Conservation (phyloP, 208 protist genomes). For the Leishmania guyanensis region DNA sequence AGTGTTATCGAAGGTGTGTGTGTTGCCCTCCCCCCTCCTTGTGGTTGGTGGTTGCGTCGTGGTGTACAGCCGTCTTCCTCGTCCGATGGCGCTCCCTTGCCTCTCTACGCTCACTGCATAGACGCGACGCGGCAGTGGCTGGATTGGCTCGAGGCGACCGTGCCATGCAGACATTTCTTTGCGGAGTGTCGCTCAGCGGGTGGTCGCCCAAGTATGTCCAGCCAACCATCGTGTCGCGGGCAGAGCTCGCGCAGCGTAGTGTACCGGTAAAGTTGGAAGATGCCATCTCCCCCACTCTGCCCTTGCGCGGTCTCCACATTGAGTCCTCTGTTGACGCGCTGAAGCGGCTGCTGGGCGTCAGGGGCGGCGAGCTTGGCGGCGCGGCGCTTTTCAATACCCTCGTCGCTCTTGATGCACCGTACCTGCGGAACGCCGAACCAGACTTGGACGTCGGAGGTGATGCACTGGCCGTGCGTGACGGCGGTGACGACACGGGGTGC, state of each 20-base stretch:
- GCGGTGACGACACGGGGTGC: background rate
- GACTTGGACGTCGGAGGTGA: background rate
- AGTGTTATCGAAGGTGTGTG: slow-evolving; percentile 7
- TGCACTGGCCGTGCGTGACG: slow-evolving; percentile 4
- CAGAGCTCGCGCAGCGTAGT: background rate
- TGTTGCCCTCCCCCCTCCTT: slow-evolving; percentile 25
- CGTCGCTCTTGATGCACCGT: slow-evolving; percentile 24
- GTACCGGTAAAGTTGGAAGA: slow-evolving; percentile 6
- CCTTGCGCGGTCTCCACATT: slow-evolving; percentile 28
- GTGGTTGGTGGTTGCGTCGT: slow-evolving; percentile 31
- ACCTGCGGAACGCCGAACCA: slow-evolving; percentile 9
- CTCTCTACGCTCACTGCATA: slow-evolving; percentile 26
- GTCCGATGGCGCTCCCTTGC: background rate
- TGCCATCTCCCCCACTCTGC: slow-evolving; percentile 18
- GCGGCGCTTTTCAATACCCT: slow-evolving; percentile 8
- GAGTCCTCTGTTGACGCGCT: slow-evolving; percentile 13
- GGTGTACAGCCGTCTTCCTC: background rate
- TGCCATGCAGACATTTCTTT: background rate
- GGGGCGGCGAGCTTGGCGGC: background rate
- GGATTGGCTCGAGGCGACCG: slow-evolving; percentile 16
- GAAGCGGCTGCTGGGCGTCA: slow-evolving; percentile 1
- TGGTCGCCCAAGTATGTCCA: slow-evolving; percentile 22
- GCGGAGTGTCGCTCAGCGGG: slow-evolving; percentile 27
- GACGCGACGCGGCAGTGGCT: slow-evolving; percentile 32
- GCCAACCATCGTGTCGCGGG: background rate